Conservation (phyloP, 441 rosid genomes). For the Adansonia madagascariensis region DNA sequence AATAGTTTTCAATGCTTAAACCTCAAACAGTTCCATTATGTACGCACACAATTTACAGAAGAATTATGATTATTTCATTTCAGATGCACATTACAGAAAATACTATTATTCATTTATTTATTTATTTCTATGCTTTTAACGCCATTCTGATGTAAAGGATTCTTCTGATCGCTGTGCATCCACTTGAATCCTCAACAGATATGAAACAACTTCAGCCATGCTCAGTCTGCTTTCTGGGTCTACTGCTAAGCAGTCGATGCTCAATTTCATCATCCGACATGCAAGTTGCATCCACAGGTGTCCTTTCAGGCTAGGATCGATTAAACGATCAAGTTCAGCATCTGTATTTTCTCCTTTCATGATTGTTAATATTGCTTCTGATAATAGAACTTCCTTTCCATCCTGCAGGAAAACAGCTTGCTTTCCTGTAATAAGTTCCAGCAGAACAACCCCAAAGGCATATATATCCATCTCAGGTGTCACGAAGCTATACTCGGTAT, state of each 20-base stretch:
- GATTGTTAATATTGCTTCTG: slow-evolving; percentile 32
- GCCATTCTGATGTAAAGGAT: slow-evolving; percentile 23
- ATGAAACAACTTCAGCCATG: slow-evolving; percentile 48
- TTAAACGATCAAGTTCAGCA: slow-evolving; percentile 14
- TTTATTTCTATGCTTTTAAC: not conserved
- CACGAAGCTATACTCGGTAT: slow-evolving; percentile 38
- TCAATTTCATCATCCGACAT: slow-evolving; percentile 31
- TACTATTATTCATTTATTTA: not conserved
- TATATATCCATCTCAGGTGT: slow-evolving; percentile 43
- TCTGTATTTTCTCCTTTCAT: slow-evolving; percentile 35
- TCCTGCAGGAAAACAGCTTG: slow-evolving; percentile 35
- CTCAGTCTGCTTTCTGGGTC: slow-evolving; percentile 42
- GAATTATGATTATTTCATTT: not conserved
- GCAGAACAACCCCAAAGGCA: slow-evolving; percentile 46
- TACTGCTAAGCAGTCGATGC: slow-evolving; percentile 37
- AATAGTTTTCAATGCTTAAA: not conserved
- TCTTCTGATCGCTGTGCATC: slow-evolving; percentile 35
- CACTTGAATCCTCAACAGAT: slow-evolving; percentile 40
- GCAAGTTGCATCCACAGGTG: slow-evolving; percentile 27
- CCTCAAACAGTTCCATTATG: not conserved
- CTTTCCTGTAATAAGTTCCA: slow-evolving; percentile 43
- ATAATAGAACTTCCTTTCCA: slow-evolving; percentile 32
- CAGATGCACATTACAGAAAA: not conserved
- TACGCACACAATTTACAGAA: not conserved
- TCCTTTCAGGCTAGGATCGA: slow-evolving; percentile 37